Conservation (phyloP, 2,329 filamentous ascomycete species). For the Lasiodiplodia theobromae region DNA sequence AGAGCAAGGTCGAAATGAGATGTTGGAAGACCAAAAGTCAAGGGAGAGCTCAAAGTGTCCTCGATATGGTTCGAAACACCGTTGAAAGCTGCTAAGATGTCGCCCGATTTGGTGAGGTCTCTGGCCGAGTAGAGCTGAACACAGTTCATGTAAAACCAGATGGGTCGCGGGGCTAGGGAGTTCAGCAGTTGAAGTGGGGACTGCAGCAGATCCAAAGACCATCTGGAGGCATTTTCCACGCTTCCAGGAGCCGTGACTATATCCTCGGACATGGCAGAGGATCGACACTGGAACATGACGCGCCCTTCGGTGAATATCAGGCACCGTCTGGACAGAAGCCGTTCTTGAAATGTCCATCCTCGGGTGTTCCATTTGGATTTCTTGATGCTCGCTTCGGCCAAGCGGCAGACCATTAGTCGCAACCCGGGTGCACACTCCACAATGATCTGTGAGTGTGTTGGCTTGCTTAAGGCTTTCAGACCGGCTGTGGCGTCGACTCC, state of each 20-base stretch:
- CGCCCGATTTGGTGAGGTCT: conserved; percentile 36
- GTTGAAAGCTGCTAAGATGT: conserved; percentile 46
- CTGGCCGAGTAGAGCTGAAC: conserved; percentile 42
- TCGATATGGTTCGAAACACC: conserved; percentile 41
- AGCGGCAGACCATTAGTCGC: conserved; percentile 32
- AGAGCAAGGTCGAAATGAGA: conserved; percentile 39
- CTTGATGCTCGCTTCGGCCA: conserved; percentile 34
- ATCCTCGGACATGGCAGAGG: conserved; percentile 39
- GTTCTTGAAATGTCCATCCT: conserved; percentile 52
- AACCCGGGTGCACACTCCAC: conserved; percentile 32
- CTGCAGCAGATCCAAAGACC: conserved; percentile 42
- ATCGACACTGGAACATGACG: conserved; percentile 44
- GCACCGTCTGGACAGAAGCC: conserved; percentile 45
- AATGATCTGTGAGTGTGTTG: conserved; percentile 17
- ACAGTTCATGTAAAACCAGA: conserved; percentile 43
- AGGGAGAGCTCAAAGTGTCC: conserved; percentile 35
- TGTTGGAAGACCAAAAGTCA: conserved; percentile 40
- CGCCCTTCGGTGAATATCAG: conserved; percentile 45
- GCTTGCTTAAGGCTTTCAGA: conserved; percentile 30
- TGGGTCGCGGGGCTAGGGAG: conserved; percentile 36
- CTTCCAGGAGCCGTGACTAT: conserved; percentile 37
- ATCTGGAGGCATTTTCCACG: conserved; percentile 32
- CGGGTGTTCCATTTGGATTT: conserved; percentile 45
- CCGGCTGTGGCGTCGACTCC: conserved; percentile 33
- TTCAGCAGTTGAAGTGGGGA: conserved; percentile 39